These are phyloP conservation scores for Chrysoporthe austroafricana DNA, from an alignment of 2,329 filamentous ascomycete genomes.

Conservation along the genomic window DNA sequence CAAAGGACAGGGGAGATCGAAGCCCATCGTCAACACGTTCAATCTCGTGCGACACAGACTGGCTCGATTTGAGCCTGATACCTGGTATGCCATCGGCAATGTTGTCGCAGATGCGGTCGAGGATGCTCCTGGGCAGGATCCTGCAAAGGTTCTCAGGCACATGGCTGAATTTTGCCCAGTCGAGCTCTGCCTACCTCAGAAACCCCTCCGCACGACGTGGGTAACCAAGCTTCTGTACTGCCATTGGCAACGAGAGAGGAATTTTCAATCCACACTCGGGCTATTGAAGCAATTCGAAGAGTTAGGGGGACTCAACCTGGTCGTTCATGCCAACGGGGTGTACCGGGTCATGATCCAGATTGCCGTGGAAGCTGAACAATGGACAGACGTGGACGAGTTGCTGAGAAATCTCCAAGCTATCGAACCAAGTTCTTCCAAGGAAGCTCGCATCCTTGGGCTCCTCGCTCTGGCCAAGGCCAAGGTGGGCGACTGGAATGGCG, in stretches of 20 bases:
- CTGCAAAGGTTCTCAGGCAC: conserved; percentile 36
- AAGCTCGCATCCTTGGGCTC: conserved; percentile 42
- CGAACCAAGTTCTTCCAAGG: conserved; percentile 34
- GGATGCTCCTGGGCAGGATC: conserved; percentile 34
- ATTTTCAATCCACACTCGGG: conserved; percentile 34
- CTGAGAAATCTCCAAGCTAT: conserved; percentile 34
- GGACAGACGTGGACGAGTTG: conserved; percentile 38
- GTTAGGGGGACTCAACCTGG: conserved; percentile 33
- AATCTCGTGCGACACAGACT: conserved; percentile 40
- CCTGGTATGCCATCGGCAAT: conserved; percentile 34
- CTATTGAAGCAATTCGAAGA: conserved; percentile 35
- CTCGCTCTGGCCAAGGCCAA: conserved; percentile 44
- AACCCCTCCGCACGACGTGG: conserved; percentile 41
- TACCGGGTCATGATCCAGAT: conserved; percentile 48
- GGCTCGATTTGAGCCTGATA: conserved; percentile 14
- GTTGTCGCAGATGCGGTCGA: conserved; percentile 41
- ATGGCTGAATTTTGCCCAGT: conserved; percentile 34
- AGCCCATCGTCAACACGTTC: conserved; percentile 37
- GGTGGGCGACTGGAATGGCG: conserved; percentile 46
- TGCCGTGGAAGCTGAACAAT: conserved; percentile 41
- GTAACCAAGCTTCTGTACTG: conserved; percentile 41
- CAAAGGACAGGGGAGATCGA: conserved; percentile 36
- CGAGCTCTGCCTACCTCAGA: conserved; percentile 11
- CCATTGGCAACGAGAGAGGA: conserved; percentile 39
- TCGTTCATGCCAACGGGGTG: conserved; percentile 37